These are phyloP conservation scores for Sonneratia alba DNA, from an alignment of 345 rosid genomes.

Conservation along the genomic window DNA sequence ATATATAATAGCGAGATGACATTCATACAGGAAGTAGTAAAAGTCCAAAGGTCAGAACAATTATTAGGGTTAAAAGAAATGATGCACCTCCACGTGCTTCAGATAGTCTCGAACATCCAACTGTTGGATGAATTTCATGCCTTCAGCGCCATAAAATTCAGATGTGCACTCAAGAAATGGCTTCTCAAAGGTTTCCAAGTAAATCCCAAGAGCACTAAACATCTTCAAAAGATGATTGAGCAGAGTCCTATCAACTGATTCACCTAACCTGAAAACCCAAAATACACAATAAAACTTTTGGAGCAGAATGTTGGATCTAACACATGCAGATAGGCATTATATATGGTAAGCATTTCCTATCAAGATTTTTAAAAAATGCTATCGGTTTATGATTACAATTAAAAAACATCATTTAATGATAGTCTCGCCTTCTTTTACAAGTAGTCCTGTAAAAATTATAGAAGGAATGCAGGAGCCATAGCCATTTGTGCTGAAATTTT, in stretches of 20 bases:
- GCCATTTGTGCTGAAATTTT: neutral
- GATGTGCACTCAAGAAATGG: slow-evolving; percentile 88
- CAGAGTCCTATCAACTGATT: slow-evolving; percentile 82
- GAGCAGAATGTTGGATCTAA: neutral
- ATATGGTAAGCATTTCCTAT: neutral
- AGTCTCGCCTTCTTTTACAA: no score
- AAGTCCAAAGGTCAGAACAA: neutral
- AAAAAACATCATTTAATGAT: neutral
- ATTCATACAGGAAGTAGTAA: neutral
- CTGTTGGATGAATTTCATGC: slow-evolving; percentile 95
- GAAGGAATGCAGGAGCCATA: neutral
- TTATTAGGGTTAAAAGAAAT: slow-evolving; percentile 5
- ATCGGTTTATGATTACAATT: neutral
- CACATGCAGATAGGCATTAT: neutral
- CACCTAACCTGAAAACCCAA: slow-evolving; percentile 59
- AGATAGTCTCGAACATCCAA: slow-evolving; percentile 92
- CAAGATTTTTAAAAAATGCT: neutral
- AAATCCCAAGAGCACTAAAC: slow-evolving; percentile 94
- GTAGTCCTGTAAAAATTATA: neutral
- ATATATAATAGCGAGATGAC: neutral
- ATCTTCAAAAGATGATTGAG: slow-evolving; percentile 94
- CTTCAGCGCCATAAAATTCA: slow-evolving; percentile 95
- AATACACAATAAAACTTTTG: slow-evolving; percentile 6
- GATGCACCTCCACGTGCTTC: slow-evolving; percentile 89
- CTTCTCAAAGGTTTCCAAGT: slow-evolving; percentile 87